Evolutionary conservation across 73 alveolate species (phyloP).

Genomic region (Tetrahymena elliotti): DNA sequence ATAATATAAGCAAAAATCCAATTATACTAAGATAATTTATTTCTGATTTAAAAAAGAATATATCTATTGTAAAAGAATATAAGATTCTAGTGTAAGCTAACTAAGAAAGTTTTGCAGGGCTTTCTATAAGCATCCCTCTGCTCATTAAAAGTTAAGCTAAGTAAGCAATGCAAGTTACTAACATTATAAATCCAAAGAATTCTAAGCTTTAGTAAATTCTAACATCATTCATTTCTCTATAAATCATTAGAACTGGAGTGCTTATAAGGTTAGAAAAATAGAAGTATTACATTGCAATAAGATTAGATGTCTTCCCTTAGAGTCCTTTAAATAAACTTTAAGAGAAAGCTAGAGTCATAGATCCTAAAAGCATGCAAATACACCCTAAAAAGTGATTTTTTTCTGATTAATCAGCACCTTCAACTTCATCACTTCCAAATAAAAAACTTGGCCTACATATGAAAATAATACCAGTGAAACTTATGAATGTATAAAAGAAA

Average conservation of each 20-base stretch:
- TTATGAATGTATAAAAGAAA: background rate
- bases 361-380: background rate
- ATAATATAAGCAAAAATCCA: background rate
- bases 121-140: background rate
- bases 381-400: background rate
- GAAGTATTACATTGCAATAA: background rate
- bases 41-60: background rate
- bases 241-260: background rate
- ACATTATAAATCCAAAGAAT: background rate
- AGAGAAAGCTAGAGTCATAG: background rate
- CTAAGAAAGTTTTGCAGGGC: background rate
- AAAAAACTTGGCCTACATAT: background rate
- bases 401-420: background rate
- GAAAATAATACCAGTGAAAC: background rate
- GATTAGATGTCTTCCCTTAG: background rate
- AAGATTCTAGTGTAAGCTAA: background rate
- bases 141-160: background rate
- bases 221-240: background rate
- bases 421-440: background rate
- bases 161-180: background rate
- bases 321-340: background rate
- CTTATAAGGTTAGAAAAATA: background rate
- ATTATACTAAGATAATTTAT: background rate
- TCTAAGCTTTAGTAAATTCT: background rate
- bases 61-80: background rate